Evolutionary conservation across 2,329 filamentous ascomycete genomes (phyloP).

Genomic region (Trichoderma aggressivum): DNA sequence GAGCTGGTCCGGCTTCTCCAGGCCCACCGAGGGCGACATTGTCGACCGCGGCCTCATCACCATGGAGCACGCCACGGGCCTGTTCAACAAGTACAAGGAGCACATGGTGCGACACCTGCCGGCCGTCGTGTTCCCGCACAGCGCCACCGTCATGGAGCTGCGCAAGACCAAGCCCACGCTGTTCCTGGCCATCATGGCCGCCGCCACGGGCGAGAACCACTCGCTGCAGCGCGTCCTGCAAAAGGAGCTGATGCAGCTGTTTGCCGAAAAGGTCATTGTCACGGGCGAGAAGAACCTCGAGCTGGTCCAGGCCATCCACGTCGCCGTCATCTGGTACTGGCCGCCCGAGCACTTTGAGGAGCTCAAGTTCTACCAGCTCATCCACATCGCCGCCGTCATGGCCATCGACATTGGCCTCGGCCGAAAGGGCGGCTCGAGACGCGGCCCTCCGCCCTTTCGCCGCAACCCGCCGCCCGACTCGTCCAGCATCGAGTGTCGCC

Average conservation of each 20-base stretch:
- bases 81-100: constrained; percentile 58
- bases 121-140: constrained; percentile 56
- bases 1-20: constrained; percentile 14
- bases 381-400: constrained; percentile 78
- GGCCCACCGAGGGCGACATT: constrained; percentile 43
- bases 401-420: constrained; percentile 79
- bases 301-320: constrained; percentile 72
- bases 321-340: constrained; percentile 80
- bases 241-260: constrained; percentile 65
- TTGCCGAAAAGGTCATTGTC: constrained; percentile 72
- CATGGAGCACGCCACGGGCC: constrained; percentile 50
- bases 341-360: constrained; percentile 81
- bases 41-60: constrained; percentile 59
- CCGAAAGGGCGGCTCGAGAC: constrained; percentile 29
- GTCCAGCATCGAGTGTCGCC: constrained; percentile 51
- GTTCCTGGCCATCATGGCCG: constrained; percentile 68
- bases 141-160: constrained; percentile 52
- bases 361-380: constrained; percentile 84
- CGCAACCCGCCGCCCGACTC: constrained; percentile 47
- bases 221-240: constrained; percentile 59
- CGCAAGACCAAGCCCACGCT: constrained; percentile 60
- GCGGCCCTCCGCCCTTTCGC: constrained; percentile 35
- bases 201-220: constrained; percentile 56
- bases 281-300: constrained; percentile 79
- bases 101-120: constrained; percentile 61